phyloP scores from a whole-genome alignment of 495 filamentous ascomycete species.

The Thozetella sp. region DNA sequence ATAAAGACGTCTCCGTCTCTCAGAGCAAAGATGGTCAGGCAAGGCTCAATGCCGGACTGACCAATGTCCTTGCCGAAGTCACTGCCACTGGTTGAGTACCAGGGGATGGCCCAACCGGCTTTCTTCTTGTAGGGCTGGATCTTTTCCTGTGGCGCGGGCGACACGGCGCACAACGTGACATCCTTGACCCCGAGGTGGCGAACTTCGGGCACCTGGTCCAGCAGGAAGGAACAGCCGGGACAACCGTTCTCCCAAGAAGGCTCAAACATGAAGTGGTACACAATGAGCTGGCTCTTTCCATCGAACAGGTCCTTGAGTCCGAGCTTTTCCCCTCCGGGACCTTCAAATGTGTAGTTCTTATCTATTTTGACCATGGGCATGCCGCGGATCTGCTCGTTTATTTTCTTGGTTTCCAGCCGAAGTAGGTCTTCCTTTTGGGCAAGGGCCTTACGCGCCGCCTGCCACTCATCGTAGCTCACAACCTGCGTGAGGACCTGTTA shows the following conservation, averaged over 20 bases:
- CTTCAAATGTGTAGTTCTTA: constrained; percentile 37
- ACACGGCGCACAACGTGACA: constrained; percentile 34
- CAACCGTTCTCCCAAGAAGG: constrained; percentile 33
- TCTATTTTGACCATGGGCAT: constrained; percentile 41
- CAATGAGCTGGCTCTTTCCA: constrained; percentile 39
- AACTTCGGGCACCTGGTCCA: constrained; percentile 38
- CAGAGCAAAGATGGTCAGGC: constrained; percentile 38
- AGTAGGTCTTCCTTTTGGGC: constrained; percentile 40
- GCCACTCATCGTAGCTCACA: constrained; percentile 33
- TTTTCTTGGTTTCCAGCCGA: constrained; percentile 22
- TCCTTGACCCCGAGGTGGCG: constrained; percentile 32
- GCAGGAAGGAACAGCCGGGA: constrained; percentile 35
- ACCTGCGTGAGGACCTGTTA: too few relatives aligned
- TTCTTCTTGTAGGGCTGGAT: constrained; percentile 34
- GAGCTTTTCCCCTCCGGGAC: constrained; percentile 23
- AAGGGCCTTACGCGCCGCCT: constrained; percentile 32
- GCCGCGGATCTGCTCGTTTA: constrained; percentile 26
- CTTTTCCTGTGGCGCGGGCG: constrained; percentile 33
- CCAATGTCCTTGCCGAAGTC: constrained; percentile 29
- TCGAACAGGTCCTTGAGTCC: constrained; percentile 39
- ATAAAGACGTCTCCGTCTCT: constrained; percentile 36
- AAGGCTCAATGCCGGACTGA: constrained; percentile 33
- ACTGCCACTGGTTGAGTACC: constrained; percentile 26
- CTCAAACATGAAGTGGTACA: constrained; percentile 51
- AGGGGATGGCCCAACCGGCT: constrained; percentile 46